These are phyloP conservation scores for Biscutella auriculata DNA, from an alignment of 441 rosid species.

Conservation along the genomic window DNA sequence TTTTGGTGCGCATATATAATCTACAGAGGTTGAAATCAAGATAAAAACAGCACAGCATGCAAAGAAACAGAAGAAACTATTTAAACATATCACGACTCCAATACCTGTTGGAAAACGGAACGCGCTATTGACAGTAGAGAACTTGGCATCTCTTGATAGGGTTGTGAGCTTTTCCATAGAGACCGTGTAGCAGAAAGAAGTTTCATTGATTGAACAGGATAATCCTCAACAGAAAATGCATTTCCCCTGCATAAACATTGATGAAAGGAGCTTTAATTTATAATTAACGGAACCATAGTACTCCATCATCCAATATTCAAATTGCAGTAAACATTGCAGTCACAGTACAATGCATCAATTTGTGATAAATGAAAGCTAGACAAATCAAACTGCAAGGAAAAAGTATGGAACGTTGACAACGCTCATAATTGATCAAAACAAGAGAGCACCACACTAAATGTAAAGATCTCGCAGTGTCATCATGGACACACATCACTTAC, in stretches of 20 bases:
- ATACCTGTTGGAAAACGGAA: slow-evolving; percentile 65
- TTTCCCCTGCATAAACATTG: slow-evolving; percentile 32
- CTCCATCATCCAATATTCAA: neutral
- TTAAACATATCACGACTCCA: slow-evolving; percentile 7
- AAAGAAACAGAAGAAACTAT: slow-evolving; percentile 6
- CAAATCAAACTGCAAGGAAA: neutral
- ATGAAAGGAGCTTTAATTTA: neutral
- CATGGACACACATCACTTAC: slow-evolving; percentile 39
- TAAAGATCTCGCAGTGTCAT: neutral
- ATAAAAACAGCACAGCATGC: neutral
- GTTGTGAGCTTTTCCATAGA: slow-evolving; percentile 44
- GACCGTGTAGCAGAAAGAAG: slow-evolving; percentile 44
- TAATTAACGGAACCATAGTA: neutral
- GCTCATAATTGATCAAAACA: neutral
- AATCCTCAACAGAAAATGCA: slow-evolving; percentile 46
- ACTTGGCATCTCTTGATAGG: slow-evolving; percentile 24
- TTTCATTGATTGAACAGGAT: slow-evolving; percentile 33
- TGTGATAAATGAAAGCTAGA: neutral
- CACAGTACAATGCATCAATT: neutral
- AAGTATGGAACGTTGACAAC: neutral
- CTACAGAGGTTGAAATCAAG: slow-evolving; percentile 30
- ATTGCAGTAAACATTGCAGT: neutral
- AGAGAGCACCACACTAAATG: neutral
- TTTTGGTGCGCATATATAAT: slow-evolving; percentile 58
- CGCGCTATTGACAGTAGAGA: slow-evolving; percentile 55